These are phyloP conservation scores for Globisporangium viniferum DNA, from an alignment of 352 stramenopile genomes.

Conservation along the genomic window DNA sequence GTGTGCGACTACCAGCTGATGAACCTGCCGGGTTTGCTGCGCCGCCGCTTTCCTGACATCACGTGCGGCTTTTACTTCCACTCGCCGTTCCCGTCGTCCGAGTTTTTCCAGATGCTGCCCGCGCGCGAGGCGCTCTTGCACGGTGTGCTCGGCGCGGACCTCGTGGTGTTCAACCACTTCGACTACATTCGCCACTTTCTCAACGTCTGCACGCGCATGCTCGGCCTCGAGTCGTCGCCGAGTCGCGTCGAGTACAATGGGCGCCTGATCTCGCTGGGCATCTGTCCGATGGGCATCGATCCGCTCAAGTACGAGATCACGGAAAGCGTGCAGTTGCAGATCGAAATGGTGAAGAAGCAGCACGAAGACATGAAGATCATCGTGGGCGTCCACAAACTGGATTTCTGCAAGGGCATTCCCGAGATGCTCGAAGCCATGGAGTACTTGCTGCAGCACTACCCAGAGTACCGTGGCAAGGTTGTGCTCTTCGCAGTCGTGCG, in stretches of 20 bases:
- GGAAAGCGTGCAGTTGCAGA: conserved; percentile 44
- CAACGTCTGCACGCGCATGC: conserved; percentile 82
- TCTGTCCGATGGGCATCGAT: conserved; percentile 90
- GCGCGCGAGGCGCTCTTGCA: conserved; percentile 72
- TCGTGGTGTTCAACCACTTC: conserved; percentile 89
- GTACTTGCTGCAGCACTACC: conserved; percentile 85
- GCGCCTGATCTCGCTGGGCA: conserved; percentile 80
- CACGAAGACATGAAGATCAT: conserved; percentile 76
- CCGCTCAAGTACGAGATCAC: conserved; percentile 78
- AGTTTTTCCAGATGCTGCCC: conserved; percentile 90
- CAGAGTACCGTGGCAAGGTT: conserved; percentile 91
- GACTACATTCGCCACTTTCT: conserved; percentile 89
- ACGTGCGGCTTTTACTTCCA: conserved; percentile 89
- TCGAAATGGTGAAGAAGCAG: conserved; percentile 47
- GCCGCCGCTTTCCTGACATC: conserved; percentile 69
- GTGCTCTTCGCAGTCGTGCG: conserved; percentile 94
- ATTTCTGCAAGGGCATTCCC: conserved; percentile 85
- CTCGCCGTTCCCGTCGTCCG: conserved; percentile 86
- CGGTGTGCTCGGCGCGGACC: conserved; percentile 79
- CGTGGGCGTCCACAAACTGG: conserved; percentile 74
- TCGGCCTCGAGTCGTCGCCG: conserved; percentile 81
- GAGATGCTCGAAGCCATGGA: conserved; percentile 90
- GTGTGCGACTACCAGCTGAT: conserved; percentile 91
- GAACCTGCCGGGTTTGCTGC: conserved; percentile 72
- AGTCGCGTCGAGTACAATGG: conserved; percentile 87